These are phyloP conservation scores for Gloeostereum incarnatum DNA, from an alignment of 768 basidiomycete genomes.

Conservation along the genomic window DNA sequence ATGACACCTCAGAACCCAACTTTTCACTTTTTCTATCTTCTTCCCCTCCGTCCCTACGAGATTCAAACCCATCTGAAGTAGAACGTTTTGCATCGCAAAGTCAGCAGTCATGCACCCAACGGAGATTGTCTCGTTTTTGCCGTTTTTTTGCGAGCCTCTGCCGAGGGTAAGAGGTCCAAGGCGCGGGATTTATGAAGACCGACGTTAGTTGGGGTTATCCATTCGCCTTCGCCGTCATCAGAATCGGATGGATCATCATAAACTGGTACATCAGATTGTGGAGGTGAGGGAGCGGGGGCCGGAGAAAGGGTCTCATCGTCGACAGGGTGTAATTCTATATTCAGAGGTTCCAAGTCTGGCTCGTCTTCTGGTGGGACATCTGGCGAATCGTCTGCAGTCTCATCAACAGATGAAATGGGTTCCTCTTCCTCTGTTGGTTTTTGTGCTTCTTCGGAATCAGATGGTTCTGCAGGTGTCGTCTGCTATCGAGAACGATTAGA, in stretches of 20 bases:
- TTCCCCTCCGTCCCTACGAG: slow-evolving; percentile 88
- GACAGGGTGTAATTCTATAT: slow-evolving; percentile 33
- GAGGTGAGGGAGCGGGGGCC: slow-evolving; percentile 9
- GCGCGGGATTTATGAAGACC: slow-evolving; percentile 80
- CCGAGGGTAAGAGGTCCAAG: slow-evolving; percentile 67
- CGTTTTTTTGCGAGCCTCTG: slow-evolving; percentile 25
- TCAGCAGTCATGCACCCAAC: slow-evolving; percentile 97
- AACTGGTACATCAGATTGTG: slow-evolving; percentile 23
- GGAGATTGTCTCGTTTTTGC: slow-evolving; percentile 32
- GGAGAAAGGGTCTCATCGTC: slow-evolving; percentile 14
- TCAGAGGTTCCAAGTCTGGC: slow-evolving; percentile 25
- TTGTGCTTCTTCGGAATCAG: slow-evolving; percentile 7
- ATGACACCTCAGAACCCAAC: slow-evolving; percentile 94
- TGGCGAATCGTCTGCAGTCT: slow-evolving; percentile 10
- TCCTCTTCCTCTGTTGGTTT: slow-evolving; percentile 8
- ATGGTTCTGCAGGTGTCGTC: slow-evolving; percentile 2
- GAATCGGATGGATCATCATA: slow-evolving; percentile 72
- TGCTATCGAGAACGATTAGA: no score
- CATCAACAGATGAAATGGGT: slow-evolving; percentile 11
- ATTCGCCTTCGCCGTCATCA: slow-evolving; percentile 86
- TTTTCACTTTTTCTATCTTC: slow-evolving; percentile 84
- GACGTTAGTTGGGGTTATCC: slow-evolving; percentile 93
- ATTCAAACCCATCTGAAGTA: slow-evolving; percentile 89
- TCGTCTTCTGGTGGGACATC: slow-evolving; percentile 5
- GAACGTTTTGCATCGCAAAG: slow-evolving; percentile 98